These are phyloP conservation scores for Thraustochytrium striatum DNA, from an alignment of 352 stramenopile species.

Conservation along the genomic window DNA sequence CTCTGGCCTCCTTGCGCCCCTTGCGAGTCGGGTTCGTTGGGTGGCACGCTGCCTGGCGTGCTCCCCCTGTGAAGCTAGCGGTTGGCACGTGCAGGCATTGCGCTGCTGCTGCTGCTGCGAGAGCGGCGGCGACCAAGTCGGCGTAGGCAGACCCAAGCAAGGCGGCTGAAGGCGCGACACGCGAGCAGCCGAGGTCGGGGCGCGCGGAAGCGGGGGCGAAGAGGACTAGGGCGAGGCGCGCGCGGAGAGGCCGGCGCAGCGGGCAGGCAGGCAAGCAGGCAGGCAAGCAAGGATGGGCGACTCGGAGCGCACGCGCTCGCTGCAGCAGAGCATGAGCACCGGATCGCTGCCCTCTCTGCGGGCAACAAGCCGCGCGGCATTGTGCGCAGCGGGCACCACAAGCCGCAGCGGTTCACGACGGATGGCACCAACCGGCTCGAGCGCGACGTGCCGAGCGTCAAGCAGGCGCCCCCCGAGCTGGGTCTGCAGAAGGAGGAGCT, in stretches of 20 bases:
- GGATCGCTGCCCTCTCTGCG: not conserved
- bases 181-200: too few relatives aligned
- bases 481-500: constrained; percentile 7
- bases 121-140: too few relatives aligned
- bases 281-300: not conserved
- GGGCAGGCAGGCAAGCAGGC: not conserved
- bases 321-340: constrained; percentile 5
- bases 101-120: too few relatives aligned
- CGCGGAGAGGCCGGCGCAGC: not conserved
- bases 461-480: not conserved
- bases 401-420: not conserved
- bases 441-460: not conserved
- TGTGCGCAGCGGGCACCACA: not conserved
- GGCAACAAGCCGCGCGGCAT: too few relatives aligned
- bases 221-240: not conserved
- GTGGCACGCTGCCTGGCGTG: too few relatives aligned
- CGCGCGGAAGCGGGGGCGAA: not conserved
- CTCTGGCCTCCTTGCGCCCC: too few relatives aligned
- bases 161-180: too few relatives aligned
- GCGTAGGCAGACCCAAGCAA: too few relatives aligned
- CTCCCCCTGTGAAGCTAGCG: too few relatives aligned
- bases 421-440: not conserved
- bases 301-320: not conserved
- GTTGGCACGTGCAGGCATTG: too few relatives aligned
- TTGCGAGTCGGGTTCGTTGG: too few relatives aligned